Evolutionary conservation across 345 rosid species (phyloP).

Genomic region (Luvunga scandens): DNA sequence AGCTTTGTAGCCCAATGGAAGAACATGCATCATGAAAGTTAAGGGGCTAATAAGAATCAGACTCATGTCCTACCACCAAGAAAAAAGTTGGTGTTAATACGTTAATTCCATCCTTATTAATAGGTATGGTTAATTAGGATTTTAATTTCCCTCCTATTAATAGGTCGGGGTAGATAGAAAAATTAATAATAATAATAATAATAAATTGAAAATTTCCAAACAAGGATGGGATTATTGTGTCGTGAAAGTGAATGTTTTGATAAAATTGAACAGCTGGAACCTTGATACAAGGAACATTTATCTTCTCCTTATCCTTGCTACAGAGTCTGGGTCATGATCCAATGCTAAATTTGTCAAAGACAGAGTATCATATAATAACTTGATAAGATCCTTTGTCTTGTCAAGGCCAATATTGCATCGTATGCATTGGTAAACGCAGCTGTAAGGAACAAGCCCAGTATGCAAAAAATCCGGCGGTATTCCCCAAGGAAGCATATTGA

Average conservation of each 20-base stretch:
- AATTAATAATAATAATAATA: too few relatives aligned
- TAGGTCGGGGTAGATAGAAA: too few relatives aligned
- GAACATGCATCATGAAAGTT: too few relatives aligned
- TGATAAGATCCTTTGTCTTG: not conserved
- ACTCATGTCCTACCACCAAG: too few relatives aligned
- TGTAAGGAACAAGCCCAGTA: conserved; percentile 1
- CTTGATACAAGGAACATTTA: not conserved
- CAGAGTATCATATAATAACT: not conserved
- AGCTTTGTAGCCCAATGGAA: too few relatives aligned
- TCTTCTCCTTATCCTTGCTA: not conserved
- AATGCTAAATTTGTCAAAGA: not conserved
- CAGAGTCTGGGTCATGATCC: not conserved
- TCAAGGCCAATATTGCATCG: not conserved
- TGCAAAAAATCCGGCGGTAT: conserved; percentile 15
- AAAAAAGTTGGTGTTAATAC: too few relatives aligned
- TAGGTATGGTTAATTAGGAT: too few relatives aligned
- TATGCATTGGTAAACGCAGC: not conserved
- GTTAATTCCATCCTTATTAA: too few relatives aligned
- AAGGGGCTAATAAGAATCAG: too few relatives aligned
- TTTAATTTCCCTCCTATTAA: too few relatives aligned
- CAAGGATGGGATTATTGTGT: not conserved
- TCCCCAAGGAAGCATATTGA: conserved; percentile 17
- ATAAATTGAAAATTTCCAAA: not conserved
- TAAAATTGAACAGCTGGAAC: not conserved
- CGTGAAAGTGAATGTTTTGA: not conserved